Percentiles rank a stretch among this genome's conserved stretches.
These are phyloP conservation scores for Fusarium chlamydosporum DNA, from an alignment of 2,329 filamentous ascomycete species.

Conservation along the genomic window DNA sequence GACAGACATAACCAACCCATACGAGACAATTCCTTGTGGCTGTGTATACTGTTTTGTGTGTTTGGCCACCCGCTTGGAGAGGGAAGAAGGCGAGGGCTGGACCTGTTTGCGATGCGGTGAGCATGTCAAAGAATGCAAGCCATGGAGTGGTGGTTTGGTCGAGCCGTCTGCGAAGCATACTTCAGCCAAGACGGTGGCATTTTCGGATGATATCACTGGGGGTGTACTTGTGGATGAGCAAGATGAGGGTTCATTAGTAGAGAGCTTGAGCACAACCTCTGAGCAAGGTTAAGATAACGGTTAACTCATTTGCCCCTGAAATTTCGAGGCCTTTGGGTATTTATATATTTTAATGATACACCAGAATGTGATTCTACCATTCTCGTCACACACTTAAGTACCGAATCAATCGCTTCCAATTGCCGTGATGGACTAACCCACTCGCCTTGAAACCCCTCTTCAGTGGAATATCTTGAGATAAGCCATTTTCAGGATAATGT, in stretches of 20 bases:
- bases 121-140: slow-evolving; percentile 84
- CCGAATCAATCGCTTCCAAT: not conserved
- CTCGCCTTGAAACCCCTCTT: not conserved
- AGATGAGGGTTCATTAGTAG: slow-evolving; percentile 43
- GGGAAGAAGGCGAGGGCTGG: slow-evolving; percentile 96
- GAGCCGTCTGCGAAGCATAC: slow-evolving; percentile 65
- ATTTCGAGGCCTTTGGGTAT: not conserved
- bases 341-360: slow-evolving; percentile 36
- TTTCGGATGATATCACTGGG: slow-evolving; percentile 67
- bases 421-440: not conserved
- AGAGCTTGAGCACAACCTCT: slow-evolving; percentile 45
- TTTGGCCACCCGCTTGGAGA: slow-evolving; percentile 88
- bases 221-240: slow-evolving; percentile 53
- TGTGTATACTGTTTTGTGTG: slow-evolving; percentile 98
- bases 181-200: slow-evolving; percentile 71
- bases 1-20: slow-evolving; percentile 96
- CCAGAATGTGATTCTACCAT: slow-evolving; percentile 5
- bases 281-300: slow-evolving; percentile 21
- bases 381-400: not conserved
- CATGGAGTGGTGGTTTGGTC: slow-evolving; percentile 92
- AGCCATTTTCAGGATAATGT: not conserved
- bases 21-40: slow-evolving; percentile 88
- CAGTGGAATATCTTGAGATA: not conserved
- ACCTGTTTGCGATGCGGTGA: slow-evolving; percentile 90
- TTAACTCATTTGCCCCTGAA: not conserved